Base-by-base conservation (phyloP, 257 asterid species). In the Nicotiana otophora region DNA sequence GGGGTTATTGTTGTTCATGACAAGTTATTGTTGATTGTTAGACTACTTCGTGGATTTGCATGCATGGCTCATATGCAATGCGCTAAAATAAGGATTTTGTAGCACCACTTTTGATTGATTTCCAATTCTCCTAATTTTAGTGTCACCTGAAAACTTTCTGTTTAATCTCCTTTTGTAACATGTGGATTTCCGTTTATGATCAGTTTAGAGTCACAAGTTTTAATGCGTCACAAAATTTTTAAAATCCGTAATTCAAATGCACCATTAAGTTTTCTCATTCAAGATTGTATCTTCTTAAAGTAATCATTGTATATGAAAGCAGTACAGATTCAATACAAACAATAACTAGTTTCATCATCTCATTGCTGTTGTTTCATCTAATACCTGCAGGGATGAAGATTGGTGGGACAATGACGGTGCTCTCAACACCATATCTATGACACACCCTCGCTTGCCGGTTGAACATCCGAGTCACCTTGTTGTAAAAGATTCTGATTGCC, bases 321-420 rank as follows among this genome's bases (percentile, higher is more conserved):
- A 42, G 7, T 12, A 14, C 4, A 39, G 42, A 74, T 48, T 48
- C 15, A 33, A 31, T 30, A 7, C 74, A 15, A 65, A 36, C 26
- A 65, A 65, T 31, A 65, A 15, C 48, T 31, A 1, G 12, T 65
- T 26, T 31, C 74, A 65, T 65, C 5, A 23, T 23, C 79, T 12
- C 79, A 26, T 74, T 23, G 62, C 20, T 48, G 7, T 74, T 48
- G 26, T 48, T 6, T 74, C 36, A 72, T 72, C 60, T 69, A n/a
- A 42, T 69, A n/a, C 78, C 12, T 48, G 46, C 81, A 96, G 99
- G 89, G 98, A 96, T 86, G 96, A 96, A 81, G 99, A 94, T 77
- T 96, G 99, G 98, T 96, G 98, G 99, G 98, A 94, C 83, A 96
- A 94, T 60, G 98, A 96, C 34, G 99, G 99, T 72, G 98, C 99